phyloP scores from a whole-genome alignment of 1,139 yeast species.

The Zygoascus hellenicus region DNA sequence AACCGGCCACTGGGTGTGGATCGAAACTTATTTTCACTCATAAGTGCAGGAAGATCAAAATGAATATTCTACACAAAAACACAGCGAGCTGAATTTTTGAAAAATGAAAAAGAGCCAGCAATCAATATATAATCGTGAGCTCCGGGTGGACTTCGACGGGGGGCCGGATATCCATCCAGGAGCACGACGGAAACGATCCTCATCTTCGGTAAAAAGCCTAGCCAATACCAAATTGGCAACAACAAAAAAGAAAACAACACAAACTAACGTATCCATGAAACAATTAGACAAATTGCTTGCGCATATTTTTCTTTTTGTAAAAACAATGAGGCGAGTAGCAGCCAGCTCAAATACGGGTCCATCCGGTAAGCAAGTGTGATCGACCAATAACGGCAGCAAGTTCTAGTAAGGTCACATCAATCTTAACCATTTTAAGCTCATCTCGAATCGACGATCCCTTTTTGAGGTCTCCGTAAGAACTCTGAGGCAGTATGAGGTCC shows the following conservation, averaged over 20 bases:
- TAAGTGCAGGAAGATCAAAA: background rate
- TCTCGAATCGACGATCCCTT: conserved; percentile 22
- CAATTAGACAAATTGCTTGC: no score
- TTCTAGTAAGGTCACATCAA: conserved; percentile 34
- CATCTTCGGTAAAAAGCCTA: no score
- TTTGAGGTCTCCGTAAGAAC: conserved; percentile 13
- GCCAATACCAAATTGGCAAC: no score
- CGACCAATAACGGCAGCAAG: conserved; percentile 29
- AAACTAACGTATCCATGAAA: no score
- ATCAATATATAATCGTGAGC: background rate
- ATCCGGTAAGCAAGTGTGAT: conserved; percentile 27
- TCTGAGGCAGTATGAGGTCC: conserved; percentile 28
- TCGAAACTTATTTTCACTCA: conserved; percentile 8
- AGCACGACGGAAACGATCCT: no score
- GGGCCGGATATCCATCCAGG: no score
- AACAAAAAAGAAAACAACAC: no score
- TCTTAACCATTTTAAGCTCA: conserved; percentile 32
- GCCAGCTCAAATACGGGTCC: conserved; percentile 29
- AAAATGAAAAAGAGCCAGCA: background rate
- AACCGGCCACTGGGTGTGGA: conserved; percentile 9
- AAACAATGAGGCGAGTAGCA: background rate
- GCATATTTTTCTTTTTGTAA: no score
- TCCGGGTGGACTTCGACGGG: no score
- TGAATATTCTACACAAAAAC: background rate
- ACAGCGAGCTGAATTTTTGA: background rate